Conservation (phyloP, 2,329 filamentous ascomycete species). For the Penicillium concentricum region DNA sequence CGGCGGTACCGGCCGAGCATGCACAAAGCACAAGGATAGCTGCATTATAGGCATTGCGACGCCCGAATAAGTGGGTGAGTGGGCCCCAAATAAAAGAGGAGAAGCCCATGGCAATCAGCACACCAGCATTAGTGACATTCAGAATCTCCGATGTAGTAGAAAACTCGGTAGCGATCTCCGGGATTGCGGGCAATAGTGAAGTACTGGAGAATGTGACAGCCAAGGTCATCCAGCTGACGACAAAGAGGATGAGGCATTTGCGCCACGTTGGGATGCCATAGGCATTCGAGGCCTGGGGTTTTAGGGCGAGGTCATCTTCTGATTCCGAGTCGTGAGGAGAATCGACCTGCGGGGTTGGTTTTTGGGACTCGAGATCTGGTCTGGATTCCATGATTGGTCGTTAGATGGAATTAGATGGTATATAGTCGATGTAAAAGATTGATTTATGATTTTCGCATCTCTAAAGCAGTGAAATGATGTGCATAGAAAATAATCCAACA, state of each 20-base stretch:
- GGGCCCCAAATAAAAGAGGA: constrained; percentile 40
- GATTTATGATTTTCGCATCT: neutral
- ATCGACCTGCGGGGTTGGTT: constrained; percentile 10
- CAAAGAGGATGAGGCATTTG: constrained; percentile 44
- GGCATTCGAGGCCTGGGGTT: constrained; percentile 17
- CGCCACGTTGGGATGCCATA: constrained; percentile 35
- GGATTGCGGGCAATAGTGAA: constrained; percentile 40
- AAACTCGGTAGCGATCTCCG: constrained; percentile 43
- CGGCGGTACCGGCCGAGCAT: constrained; percentile 35
- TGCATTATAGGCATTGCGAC: constrained; percentile 33
- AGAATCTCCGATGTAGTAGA: constrained; percentile 35
- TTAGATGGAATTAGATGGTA: neutral
- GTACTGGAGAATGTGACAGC: constrained; percentile 45
- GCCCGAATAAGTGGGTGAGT: constrained; percentile 30
- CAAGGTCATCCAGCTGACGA: constrained; percentile 44
- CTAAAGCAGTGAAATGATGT: neutral
- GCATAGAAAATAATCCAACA: neutral
- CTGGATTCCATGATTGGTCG: constrained; percentile 10
- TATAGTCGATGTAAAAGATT: neutral
- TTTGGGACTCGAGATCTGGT: constrained; percentile 18
- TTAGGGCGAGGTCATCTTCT: constrained; percentile 5
- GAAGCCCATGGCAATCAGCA: constrained; percentile 40
- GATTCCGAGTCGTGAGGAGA: constrained; percentile 19
- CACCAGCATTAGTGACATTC: constrained; percentile 39
- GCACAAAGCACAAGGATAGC: constrained; percentile 35